Evolutionary conservation across 2,329 filamentous ascomycete species (phyloP), one percentile per base, ranked within the genome.

Genomic region (Aureobasidium lini): DNA sequence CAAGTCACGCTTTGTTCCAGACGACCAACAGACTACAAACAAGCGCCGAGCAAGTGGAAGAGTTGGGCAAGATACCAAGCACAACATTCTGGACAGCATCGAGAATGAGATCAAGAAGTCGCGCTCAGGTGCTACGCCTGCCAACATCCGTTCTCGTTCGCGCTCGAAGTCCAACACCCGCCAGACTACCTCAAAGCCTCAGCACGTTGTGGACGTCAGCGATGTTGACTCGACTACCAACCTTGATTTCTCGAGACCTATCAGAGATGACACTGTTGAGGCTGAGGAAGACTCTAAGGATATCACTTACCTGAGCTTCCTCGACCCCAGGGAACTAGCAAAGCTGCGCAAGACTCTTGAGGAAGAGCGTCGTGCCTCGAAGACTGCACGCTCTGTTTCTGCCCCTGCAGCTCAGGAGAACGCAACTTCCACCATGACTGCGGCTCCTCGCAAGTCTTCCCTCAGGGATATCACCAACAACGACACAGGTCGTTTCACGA

Each of bases 331-430:
- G 58, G 77, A 81, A 56, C 78, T 84, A 64, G 77, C 78, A 32
- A 73, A 76, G 44, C 72, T 85, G 52, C 77, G 83, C 42, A 81
- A 77, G 64, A 76, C 73, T 13, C 65, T 85, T 6, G 83, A 85
- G 66, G 77, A 81, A 61, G 81, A 84, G 68, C 72, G 78, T 54
- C 68, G 77, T 32, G 73, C 75, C 32, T 71, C 71, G 34, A 74
- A 76, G 34, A 68, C 62, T 8, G 62, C 68, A 53, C 68, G 77
- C 15, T 65, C 70, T 18, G 64, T 65, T 28, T 66, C 66, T 49
- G 61, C 63, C 9, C 61, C 62, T 6, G 52, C 57, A 15, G 43
- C 47, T 7, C 60, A 61, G 32, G 69, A 70, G 2, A 75, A 76
- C 47, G 72, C 77, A 16, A 78, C 76, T 1, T 60, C 69, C 8